phyloP scores from a whole-genome alignment of 1,284 basidiomycete genomes.

The Sanghuangporus weigelae region DNA sequence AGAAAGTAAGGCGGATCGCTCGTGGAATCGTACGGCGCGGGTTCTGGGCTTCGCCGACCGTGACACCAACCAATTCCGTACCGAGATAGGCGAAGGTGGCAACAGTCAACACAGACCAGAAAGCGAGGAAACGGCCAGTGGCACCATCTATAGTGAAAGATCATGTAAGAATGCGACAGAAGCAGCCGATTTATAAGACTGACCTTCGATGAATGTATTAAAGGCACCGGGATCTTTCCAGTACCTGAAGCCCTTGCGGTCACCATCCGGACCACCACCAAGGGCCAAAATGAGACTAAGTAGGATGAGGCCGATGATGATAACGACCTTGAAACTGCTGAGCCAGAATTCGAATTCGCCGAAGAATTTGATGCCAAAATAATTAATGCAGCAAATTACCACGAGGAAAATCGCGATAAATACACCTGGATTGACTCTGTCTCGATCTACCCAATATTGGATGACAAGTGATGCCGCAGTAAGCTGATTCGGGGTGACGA shows the following conservation, averaged over 20 bases:
- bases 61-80: constrained; percentile 47
- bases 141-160: constrained; percentile 2
- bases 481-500: constrained; percentile 41
- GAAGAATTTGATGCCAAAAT: constrained; percentile 49
- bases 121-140: constrained; percentile 42
- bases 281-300: constrained; percentile 50
- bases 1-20: constrained; percentile 50
- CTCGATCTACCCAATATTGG: constrained; percentile 52
- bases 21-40: constrained; percentile 54
- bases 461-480: constrained; percentile 59
- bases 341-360: constrained; percentile 52
- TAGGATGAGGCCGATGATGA: constrained; percentile 49
- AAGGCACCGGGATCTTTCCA: constrained; percentile 36
- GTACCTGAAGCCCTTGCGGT: constrained; percentile 50
- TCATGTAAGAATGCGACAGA: constrained; percentile 4
- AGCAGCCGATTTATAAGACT: background rate
- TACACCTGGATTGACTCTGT: constrained; percentile 33
- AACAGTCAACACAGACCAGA: constrained; percentile 48
- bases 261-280: constrained; percentile 51
- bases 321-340: constrained; percentile 32
- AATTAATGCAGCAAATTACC: constrained; percentile 44
- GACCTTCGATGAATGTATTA: constrained; percentile 13
- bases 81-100: constrained; percentile 56
- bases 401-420: constrained; percentile 56
- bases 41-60: constrained; percentile 43